phyloP scores from a whole-genome alignment of 345 rosid species.

The Gossypioides kirkii region DNA sequence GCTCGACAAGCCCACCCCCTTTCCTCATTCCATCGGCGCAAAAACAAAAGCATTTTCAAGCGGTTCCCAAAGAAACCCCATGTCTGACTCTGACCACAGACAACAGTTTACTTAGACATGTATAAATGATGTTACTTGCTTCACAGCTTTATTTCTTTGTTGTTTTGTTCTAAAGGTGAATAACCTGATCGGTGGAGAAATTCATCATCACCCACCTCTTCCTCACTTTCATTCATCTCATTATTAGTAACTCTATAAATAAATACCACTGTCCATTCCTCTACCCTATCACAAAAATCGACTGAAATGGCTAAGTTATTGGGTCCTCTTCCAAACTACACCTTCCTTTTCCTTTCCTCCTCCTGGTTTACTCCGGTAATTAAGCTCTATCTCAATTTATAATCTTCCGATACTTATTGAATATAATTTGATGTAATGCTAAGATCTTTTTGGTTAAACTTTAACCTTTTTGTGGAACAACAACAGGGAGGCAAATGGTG shows the following conservation, averaged over 20 bases:
- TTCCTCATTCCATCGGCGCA: too few relatives aligned
- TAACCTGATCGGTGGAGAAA: constrained; percentile 2
- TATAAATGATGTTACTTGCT: neutral
- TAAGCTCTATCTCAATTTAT: neutral
- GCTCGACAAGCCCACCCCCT: neutral
- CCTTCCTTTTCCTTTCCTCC: constrained; percentile 2
- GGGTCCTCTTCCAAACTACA: neutral
- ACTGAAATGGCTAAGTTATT: neutral
- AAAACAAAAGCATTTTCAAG: too few relatives aligned
- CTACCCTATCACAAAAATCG: neutral
- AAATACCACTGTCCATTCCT: neutral
- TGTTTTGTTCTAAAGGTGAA: neutral
- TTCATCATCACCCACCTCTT: neutral
- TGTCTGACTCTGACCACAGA: too few relatives aligned
- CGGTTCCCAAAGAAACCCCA: neutral
- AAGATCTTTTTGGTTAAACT: neutral
- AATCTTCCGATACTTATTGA: neutral
- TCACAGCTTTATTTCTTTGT: neutral
- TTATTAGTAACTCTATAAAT: neutral
- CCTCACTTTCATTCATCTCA: neutral
- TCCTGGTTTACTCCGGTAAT: constrained; percentile 4
- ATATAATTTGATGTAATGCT: too few relatives aligned
- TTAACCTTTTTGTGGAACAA: neutral
- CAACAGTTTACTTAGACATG: neutral
- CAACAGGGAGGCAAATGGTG: neutral